Conservation (phyloP, 1,139 yeast genomes). For the Candida smagusa region DNA sequence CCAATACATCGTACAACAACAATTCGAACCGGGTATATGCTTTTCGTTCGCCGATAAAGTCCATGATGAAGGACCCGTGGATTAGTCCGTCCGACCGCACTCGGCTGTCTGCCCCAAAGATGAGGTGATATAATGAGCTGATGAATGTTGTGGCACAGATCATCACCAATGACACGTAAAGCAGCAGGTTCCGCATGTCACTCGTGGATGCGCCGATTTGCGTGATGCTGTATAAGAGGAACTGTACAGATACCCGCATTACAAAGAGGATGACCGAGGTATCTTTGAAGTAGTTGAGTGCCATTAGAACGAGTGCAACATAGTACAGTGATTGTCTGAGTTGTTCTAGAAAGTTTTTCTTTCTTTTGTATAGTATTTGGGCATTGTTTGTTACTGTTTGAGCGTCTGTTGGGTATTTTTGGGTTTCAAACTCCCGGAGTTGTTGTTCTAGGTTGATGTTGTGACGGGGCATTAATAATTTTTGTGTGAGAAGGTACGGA, state of each 20-base stretch:
- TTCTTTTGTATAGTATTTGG: conserved; percentile 36
- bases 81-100: conserved; percentile 18
- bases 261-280: conserved; percentile 27
- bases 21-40: conserved; percentile 27
- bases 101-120: conserved; percentile 25
- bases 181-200: conserved; percentile 26
- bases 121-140: conserved; percentile 26
- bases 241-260: conserved; percentile 27
- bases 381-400: conserved; percentile 36
- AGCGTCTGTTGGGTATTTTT: conserved; percentile 34
- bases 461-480: not conserved
- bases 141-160: conserved; percentile 24
- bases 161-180: conserved; percentile 14
- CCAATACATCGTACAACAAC: conserved; percentile 24
- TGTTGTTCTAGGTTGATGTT: conserved; percentile 15
- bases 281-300: conserved; percentile 35
- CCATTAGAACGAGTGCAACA: conserved; percentile 29
- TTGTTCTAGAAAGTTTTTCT: conserved; percentile 36
- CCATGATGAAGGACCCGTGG: conserved; percentile 37
- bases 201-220: conserved; percentile 17
- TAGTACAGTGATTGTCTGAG: conserved; percentile 27
- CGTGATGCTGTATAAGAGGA: conserved; percentile 28
- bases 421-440: conserved; percentile 28
- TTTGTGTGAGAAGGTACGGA: too few relatives aligned
- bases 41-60: conserved; percentile 40